Evolutionary conservation across 2,329 filamentous ascomycete species (phyloP).

Genomic region (Pseudogymnoascus sp.): DNA sequence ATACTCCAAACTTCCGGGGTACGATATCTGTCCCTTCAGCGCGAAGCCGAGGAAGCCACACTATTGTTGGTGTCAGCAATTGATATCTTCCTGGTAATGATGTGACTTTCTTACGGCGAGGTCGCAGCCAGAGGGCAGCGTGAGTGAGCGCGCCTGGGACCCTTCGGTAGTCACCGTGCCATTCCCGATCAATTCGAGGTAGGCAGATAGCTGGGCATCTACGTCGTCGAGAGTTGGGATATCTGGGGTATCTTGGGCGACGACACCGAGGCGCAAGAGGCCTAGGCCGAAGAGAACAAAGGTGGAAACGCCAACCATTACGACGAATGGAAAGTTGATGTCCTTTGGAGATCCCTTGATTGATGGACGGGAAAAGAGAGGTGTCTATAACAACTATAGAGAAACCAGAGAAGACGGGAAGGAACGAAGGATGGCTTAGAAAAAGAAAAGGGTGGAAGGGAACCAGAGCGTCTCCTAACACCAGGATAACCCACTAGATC

Average conservation of each 20-base stretch:
- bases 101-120: background rate
- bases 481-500: background rate
- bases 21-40: slow-evolving; percentile 15
- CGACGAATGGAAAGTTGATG: background rate
- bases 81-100: background rate
- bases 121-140: slow-evolving; percentile 2
- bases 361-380: background rate
- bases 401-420: background rate
- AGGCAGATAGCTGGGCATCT: background rate
- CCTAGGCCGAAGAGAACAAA: background rate
- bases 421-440: background rate
- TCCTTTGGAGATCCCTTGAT: background rate
- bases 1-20: slow-evolving; percentile 14
- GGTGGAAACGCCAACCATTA: slow-evolving; percentile 1
- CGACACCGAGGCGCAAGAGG: background rate
- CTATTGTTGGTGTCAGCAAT: slow-evolving; percentile 8
- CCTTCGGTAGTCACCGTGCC: background rate
- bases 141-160: background rate
- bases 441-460: background rate
- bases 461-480: background rate
- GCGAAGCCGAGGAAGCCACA: slow-evolving; percentile 15
- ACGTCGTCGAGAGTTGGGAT: background rate
- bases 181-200: background rate
- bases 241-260: background rate
- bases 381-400: background rate